Conservation (phyloP, 2,329 filamentous ascomycete genomes). For the Xylogone sp. region DNA sequence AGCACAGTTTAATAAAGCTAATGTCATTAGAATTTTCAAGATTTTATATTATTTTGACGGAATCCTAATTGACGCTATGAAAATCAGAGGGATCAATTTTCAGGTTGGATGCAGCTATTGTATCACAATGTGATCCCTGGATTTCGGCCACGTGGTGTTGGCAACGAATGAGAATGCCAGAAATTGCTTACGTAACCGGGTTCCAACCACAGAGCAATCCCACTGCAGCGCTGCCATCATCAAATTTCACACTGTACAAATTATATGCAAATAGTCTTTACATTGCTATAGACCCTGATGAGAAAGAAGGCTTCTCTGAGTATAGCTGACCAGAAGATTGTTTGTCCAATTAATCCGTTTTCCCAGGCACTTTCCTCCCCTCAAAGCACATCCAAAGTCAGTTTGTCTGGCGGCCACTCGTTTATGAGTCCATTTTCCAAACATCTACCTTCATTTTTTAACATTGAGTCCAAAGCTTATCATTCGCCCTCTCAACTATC, state of each 20-base stretch:
- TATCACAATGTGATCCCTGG: neutral
- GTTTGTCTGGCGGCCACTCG: neutral
- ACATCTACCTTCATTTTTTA: neutral
- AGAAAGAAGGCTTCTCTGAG: neutral
- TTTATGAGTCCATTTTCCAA: neutral
- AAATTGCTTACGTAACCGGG: neutral
- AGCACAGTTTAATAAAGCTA: too few species aligned
- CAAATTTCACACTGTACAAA: neutral
- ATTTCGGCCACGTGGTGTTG: neutral
- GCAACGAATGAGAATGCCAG: neutral
- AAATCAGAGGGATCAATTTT: neutral
- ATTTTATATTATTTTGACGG: neutral
- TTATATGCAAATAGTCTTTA: neutral
- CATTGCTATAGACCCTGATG: neutral
- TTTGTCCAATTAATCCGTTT: neutral
- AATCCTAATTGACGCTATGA: neutral
- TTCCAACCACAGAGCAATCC: neutral
- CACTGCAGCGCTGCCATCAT: neutral
- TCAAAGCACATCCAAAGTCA: neutral
- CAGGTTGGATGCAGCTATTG: neutral
- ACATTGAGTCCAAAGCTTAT: neutral
- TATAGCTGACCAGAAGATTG: neutral
- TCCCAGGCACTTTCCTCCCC: neutral
- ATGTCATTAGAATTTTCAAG: neutral
- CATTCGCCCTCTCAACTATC: neutral